phyloP scores from a whole-genome alignment of 805 yeast species.

The Isabelozyma heimii region DNA sequence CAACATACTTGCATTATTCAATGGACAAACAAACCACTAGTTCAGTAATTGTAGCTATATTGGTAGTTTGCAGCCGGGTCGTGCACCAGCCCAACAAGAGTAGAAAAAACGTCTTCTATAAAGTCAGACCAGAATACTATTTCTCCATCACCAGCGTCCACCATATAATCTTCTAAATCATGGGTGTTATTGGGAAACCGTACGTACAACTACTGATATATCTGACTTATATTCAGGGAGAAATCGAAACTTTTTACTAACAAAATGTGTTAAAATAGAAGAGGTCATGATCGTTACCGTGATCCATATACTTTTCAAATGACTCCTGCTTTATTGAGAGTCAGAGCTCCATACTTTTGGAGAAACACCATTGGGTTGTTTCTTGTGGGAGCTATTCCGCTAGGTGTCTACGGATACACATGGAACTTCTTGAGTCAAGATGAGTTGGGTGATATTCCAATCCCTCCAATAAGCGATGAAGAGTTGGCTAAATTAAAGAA shows the following conservation, averaged over 20 bases:
- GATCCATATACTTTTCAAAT: conserved; percentile 75
- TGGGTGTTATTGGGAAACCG: conserved; percentile 31
- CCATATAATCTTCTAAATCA: conserved; percentile 4
- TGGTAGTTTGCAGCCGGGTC: neutral
- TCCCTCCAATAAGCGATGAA: conserved; percentile 84
- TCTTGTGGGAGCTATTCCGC: conserved; percentile 59
- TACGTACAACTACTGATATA: conserved; percentile 11
- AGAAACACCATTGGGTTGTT: conserved; percentile 66
- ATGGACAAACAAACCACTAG: too few species aligned
- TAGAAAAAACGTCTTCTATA: neutral
- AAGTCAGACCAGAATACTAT: neutral
- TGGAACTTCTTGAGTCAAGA: conserved; percentile 67
- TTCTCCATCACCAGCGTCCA: neutral
- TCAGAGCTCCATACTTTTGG: conserved; percentile 83
- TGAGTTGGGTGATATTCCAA: conserved; percentile 87
- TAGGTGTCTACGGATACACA: conserved; percentile 64
- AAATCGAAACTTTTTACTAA: conserved; percentile 6
- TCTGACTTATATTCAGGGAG: neutral
- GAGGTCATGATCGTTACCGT: conserved; percentile 43
- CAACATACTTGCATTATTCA: too few species aligned
- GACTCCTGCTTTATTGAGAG: conserved; percentile 93
- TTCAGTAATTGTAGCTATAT: neutral
- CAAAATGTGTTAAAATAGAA: conserved; percentile 19
- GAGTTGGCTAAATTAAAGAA: conserved; percentile 69
- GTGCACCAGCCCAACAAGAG: neutral